Evolutionary conservation across 2,329 filamentous ascomycete species (phyloP).

Genomic region (Knufia petricola): DNA sequence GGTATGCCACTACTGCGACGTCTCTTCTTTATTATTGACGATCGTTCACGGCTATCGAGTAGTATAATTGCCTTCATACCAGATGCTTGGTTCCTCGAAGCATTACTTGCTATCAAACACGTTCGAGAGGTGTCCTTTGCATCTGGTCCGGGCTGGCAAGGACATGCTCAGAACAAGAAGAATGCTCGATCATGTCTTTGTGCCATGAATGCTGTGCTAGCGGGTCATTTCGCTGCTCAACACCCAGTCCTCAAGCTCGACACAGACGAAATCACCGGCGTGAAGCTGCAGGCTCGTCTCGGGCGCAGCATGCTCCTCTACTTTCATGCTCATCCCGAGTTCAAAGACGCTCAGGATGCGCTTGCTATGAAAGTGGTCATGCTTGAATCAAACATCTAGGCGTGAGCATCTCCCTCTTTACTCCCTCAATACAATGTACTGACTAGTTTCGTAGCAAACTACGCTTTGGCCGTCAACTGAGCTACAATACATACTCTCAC

Average conservation of each 20-base stretch:
- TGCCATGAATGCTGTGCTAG: constrained; percentile 1
- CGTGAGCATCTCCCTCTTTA: not conserved
- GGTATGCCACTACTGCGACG: not conserved
- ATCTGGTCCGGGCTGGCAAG: not conserved
- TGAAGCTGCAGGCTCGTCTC: not conserved
- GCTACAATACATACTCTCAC: no score
- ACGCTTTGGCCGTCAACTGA: no score
- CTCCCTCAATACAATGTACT: not conserved
- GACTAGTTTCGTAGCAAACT: not conserved
- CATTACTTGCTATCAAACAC: constrained; percentile 2
- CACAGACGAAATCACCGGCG: not conserved
- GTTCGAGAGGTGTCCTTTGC: not conserved
- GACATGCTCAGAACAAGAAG: not conserved
- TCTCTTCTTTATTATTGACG: not conserved
- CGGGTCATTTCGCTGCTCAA: not conserved
- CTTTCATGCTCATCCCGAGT: not conserved
- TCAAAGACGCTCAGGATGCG: not conserved
- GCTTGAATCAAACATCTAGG: not conserved
- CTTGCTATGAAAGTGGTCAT: constrained; percentile 2
- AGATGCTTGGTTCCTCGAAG: constrained; percentile 3
- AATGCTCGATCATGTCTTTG: constrained; percentile 3
- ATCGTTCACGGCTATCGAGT: not conserved
- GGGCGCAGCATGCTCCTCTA: not conserved
- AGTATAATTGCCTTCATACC: constrained; percentile 1
- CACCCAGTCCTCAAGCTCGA: not conserved